Conservation (phyloP, 2,329 filamentous ascomycete species). For the Fusarium transvaalense region DNA sequence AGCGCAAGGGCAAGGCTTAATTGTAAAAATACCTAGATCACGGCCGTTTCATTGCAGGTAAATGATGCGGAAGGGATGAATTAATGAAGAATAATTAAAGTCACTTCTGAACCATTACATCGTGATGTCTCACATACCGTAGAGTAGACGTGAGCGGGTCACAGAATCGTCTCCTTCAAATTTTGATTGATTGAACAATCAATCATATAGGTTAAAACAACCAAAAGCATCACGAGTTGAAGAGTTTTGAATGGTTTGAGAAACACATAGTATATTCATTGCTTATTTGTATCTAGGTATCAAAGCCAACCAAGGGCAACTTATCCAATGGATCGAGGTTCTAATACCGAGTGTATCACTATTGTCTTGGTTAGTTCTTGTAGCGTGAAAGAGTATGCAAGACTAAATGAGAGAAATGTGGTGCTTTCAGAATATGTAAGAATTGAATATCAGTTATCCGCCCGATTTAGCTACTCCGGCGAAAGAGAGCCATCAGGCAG, state of each 20-base stretch:
- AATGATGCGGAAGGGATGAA: constrained; percentile 21
- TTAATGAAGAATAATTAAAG: constrained; percentile 28
- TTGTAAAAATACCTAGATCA: constrained; percentile 16
- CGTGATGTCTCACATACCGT: not conserved
- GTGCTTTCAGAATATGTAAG: constrained; percentile 97
- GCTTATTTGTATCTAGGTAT: no score
- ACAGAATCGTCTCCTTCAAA: not conserved
- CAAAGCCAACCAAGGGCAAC: no score
- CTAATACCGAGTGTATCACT: constrained; percentile 31
- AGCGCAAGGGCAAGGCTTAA: constrained; percentile 65
- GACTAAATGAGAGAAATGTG: constrained; percentile 35
- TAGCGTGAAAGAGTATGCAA: constrained; percentile 32
- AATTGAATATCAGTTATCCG: constrained; percentile 87
- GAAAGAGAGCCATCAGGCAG: constrained; percentile 82
- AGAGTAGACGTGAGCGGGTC: no score
- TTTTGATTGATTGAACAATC: not conserved
- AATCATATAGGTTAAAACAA: no score
- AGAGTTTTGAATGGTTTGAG: not conserved
- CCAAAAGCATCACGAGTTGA: not conserved
- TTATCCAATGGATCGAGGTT: not conserved
- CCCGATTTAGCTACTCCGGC: constrained; percentile 88
- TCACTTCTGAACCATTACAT: not conserved
- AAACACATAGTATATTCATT: not conserved
- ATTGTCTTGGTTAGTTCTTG: constrained; percentile 46
- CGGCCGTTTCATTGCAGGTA: constrained; percentile 11